Base-by-base conservation (phyloP, 2,329 filamentous ascomycete species). In the Macroventuria anomochaeta region DNA sequence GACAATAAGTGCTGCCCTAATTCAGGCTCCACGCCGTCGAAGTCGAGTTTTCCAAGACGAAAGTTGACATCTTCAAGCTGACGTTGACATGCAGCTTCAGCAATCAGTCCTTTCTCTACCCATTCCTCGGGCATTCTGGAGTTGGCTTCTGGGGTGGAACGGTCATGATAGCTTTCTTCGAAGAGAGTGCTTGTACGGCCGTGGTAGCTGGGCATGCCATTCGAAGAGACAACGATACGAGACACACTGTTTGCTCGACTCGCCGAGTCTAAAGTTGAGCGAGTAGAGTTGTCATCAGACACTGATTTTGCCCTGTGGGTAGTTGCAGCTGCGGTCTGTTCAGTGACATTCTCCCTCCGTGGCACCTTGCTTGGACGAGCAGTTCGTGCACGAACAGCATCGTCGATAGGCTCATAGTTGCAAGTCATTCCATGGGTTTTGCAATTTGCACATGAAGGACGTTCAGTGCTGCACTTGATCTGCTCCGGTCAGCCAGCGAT, bases 21-120 rank as follows among this genome's bases (percentile, higher is more conserved):
- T 11, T 83, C 78, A 0, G 81, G 77, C 26, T 81, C 77, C 1
- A 84, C 76, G 1, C 81, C 82, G 59, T 85, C 82, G 62, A 85
- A 84, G 60, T 85, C 81, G 3, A 84, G 74, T 46, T 77, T 77
- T 1, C 75, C 76, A 13, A 75, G 67, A 4, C 73, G 68, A 33
- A 78, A 73, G 55, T 83, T 79, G 48, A 83, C 68, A 0, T 74
- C 72, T 50, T 84, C 82, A 8, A 83, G 67, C 51, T 84, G 82
- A 59, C 80, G 70, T 58, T 81, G 78, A 44, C 75, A 73, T 0
- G 77, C 75, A 26, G 79, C 78, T 59, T 81, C 79, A 13, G 77
- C 79, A 41, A 82, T 75, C 5, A 83, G 66, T 11, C 77, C 73
- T 43, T 76, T 76, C 46, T 79, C 73, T 20, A 80, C 72, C 75